Evolutionary conservation across 2,329 filamentous ascomycete species (phyloP).

Genomic region (Fusarium sp.): DNA sequence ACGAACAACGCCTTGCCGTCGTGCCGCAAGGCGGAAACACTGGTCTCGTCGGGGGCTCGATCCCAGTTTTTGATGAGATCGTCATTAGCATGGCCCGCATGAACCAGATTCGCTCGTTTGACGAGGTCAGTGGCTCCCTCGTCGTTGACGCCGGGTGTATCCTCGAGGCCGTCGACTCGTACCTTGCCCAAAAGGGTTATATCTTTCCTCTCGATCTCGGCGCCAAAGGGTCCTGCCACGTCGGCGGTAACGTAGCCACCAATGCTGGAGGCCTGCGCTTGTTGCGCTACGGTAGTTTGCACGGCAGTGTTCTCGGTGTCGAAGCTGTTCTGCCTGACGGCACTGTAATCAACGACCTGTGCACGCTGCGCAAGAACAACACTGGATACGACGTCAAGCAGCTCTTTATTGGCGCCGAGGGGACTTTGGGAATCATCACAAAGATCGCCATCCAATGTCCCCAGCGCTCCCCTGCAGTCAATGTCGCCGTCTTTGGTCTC

Average conservation of each 20-base stretch:
- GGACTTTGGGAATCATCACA: constrained; percentile 95
- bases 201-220: constrained; percentile 98
- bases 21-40: constrained; percentile 98
- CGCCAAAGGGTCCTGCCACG: constrained; percentile 96
- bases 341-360: constrained; percentile 91
- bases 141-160: constrained; percentile 94
- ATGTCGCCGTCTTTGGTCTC: constrained; percentile 94
- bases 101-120: constrained; percentile 92
- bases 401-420: constrained; percentile 95
- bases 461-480: constrained; percentile 87
- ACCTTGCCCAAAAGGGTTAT: constrained; percentile 85
- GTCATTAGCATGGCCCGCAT: constrained; percentile 92
- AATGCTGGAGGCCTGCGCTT: constrained; percentile 94
- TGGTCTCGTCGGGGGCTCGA: constrained; percentile 93
- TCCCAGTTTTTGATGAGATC: constrained; percentile 98
- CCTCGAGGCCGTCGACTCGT: constrained; percentile 89
- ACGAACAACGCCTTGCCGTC: constrained; percentile 90
- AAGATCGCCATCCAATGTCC: constrained; percentile 91
- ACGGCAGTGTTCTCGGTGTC: constrained; percentile 92
- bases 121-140: constrained; percentile 91
- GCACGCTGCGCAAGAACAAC: constrained; percentile 95
- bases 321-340: constrained; percentile 96
- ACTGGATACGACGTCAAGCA: constrained; percentile 98
- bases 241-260: constrained; percentile 95
- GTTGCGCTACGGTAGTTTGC: constrained; percentile 92